phyloP scores from a whole-genome alignment of 306 rosid species.

The Carpinus fangiana region DNA sequence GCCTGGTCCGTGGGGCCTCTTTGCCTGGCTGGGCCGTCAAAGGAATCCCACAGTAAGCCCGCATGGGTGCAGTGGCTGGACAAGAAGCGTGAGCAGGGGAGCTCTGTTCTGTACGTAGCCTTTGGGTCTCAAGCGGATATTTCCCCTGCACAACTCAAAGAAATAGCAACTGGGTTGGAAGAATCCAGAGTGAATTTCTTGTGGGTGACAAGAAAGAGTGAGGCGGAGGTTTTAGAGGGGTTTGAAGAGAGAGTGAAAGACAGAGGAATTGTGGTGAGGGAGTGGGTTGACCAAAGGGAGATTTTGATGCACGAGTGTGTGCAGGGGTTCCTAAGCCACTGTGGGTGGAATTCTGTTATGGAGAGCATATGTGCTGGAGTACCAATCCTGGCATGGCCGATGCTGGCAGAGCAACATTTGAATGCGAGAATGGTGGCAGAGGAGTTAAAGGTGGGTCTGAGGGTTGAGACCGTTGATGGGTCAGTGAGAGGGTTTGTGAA shows the following conservation, averaged over 20 bases:
- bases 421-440: constrained; percentile 57
- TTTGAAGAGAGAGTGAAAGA: constrained; percentile 40
- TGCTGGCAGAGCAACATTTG: constrained; percentile 47
- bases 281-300: constrained; percentile 52
- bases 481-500: constrained; percentile 40
- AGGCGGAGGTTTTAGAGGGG: constrained; percentile 7
- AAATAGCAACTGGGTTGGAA: constrained; percentile 46
- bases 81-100: constrained; percentile 1
- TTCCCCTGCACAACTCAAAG: constrained; percentile 29
- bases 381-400: constrained; percentile 52
- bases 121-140: constrained; percentile 50
- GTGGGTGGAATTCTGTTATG: constrained; percentile 58
- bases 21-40: constrained; percentile 16
- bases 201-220: constrained; percentile 32
- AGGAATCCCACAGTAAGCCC: not conserved
- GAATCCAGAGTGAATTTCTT: constrained; percentile 36
- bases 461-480: constrained; percentile 32
- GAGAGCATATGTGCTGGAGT: constrained; percentile 52
- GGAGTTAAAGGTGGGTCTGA: constrained; percentile 44
- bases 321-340: constrained; percentile 53
- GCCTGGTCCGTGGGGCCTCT: constrained; percentile 43
- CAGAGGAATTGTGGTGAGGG: constrained; percentile 44
- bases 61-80: constrained; percentile 45
- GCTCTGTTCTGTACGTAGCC: constrained; percentile 42
- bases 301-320: constrained; percentile 47